Evolutionary conservation across 352 stramenopile species (phyloP), one percentile per base, ranked within the genome.

Genomic region (Phytophthora pistaciae): DNA sequence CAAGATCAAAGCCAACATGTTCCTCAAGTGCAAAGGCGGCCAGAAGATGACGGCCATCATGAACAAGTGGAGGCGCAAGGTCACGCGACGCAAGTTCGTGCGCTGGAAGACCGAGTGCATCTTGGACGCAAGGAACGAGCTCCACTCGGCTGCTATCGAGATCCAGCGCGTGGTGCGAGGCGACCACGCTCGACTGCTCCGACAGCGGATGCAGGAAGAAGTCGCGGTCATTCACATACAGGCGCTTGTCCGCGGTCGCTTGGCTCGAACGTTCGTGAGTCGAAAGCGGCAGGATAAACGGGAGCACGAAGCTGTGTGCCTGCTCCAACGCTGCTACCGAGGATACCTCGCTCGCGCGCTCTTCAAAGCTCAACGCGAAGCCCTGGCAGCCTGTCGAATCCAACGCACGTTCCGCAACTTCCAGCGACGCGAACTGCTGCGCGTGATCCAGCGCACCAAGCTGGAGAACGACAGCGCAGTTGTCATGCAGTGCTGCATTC

Each of bases 11-110:
- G 90, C 90, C 0, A 88, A 92, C 54, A 74, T 84, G 69, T 96
- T 94, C 54, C 77, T 96, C 55, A 95, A 96, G 65, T 91, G 87
- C 75, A 96, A 96, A 49, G 90, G 77, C 25, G 85, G 78, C 33
- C 82, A 92, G 57, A 91, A 92, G 56, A 70, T 96, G 68, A 72
- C 77, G 8, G 77, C 72, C 33, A 84, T 96, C 73, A 86, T 96
- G 72, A 78, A 56, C 27, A 88, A 74, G 42, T 92, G 87, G 81
- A 80, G 76, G 55, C 83, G 81, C 25, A 90, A 85, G 31, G 78
- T 80, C 11, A 79, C 80, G 13, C 77, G 78, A 2, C 77, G 79
- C 1, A 75, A 82, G 11, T 83, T 95, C 20, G 36, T 7, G 0
- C 70, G 72, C 10, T 96, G 90, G 90, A 82, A 82, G 49, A 80